Evolutionary conservation across 2,329 filamentous ascomycete genomes (phyloP).

Genomic region (Cladosporium cucumerinum): DNA sequence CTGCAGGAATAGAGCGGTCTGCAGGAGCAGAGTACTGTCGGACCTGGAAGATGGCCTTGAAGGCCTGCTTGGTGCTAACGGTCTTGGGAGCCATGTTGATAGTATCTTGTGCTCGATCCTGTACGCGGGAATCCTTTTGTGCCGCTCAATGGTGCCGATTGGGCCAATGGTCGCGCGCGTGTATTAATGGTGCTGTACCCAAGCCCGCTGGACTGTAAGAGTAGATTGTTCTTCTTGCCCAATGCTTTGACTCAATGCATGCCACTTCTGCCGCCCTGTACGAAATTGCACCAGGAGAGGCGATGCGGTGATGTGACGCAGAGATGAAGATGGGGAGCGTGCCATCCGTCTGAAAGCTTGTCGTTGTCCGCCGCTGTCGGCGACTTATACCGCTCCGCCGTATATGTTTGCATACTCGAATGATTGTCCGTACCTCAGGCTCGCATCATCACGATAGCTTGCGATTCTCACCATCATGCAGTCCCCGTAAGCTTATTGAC

Average conservation of each 20-base stretch:
- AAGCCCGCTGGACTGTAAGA: not conserved
- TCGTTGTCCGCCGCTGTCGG: not conserved
- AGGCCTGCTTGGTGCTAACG: constrained; percentile 24
- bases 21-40: constrained; percentile 60
- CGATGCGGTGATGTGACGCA: not conserved
- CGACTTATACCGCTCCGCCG: not conserved
- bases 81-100: constrained; percentile 23
- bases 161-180: not conserved
- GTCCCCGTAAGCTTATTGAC: too few relatives aligned
- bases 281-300: not conserved
- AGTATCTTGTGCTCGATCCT: not conserved
- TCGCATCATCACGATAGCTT: too few relatives aligned
- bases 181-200: not conserved
- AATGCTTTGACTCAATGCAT: not conserved
- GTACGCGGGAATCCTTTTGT: not conserved
- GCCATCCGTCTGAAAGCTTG: constrained; percentile 1
- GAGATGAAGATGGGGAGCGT: not conserved
- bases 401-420: not conserved
- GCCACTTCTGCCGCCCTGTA: not conserved
- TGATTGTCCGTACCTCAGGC: too few relatives aligned
- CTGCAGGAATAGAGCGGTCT: constrained; percentile 62
- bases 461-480: too few relatives aligned
- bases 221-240: not conserved
- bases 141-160: too few relatives aligned
- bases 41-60: constrained; percentile 35